Evolutionary conservation across 306 rosid species (phyloP).

Genomic region (Castanea sativa): DNA sequence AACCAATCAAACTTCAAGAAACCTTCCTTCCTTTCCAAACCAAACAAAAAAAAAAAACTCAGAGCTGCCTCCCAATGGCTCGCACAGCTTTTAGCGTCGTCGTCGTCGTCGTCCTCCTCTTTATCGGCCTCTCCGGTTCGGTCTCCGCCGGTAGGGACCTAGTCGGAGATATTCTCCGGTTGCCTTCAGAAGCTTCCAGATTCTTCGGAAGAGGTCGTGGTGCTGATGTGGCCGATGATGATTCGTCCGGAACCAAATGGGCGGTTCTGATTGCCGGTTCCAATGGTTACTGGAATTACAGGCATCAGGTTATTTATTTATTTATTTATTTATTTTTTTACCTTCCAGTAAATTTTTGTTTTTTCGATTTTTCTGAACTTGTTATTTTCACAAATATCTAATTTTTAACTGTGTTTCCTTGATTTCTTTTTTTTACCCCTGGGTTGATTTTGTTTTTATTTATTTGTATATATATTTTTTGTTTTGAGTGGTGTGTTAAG

Average conservation of each 20-base stretch:
- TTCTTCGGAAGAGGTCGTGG: constrained; percentile 38
- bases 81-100: neutral
- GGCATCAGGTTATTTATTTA: constrained; percentile 90
- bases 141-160: constrained; percentile 49
- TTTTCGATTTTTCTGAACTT: neutral
- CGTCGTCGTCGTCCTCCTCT: constrained; percentile 22
- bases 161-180: constrained; percentile 46
- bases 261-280: constrained; percentile 93
- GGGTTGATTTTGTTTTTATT: too few species aligned
- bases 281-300: constrained; percentile 90
- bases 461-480: too few species aligned
- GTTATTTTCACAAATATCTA: neutral
- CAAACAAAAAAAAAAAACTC: neutral
- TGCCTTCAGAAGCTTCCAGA: constrained; percentile 64
- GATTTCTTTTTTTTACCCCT: too few species aligned
- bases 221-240: constrained; percentile 18
- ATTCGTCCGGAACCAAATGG: constrained; percentile 71
- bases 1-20: neutral
- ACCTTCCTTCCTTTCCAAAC: too few species aligned
- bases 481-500: too few species aligned
- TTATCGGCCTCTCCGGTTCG: constrained; percentile 15
- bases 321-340: neutral
- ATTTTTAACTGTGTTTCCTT: neutral
- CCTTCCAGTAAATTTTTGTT: neutral
- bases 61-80: constrained; percentile 36